A percentile compares a stretch with the other conserved stretches of the same genome.
Conservation (phyloP, 495 filamentous ascomycete genomes). For the Neurospora sp. region DNA sequence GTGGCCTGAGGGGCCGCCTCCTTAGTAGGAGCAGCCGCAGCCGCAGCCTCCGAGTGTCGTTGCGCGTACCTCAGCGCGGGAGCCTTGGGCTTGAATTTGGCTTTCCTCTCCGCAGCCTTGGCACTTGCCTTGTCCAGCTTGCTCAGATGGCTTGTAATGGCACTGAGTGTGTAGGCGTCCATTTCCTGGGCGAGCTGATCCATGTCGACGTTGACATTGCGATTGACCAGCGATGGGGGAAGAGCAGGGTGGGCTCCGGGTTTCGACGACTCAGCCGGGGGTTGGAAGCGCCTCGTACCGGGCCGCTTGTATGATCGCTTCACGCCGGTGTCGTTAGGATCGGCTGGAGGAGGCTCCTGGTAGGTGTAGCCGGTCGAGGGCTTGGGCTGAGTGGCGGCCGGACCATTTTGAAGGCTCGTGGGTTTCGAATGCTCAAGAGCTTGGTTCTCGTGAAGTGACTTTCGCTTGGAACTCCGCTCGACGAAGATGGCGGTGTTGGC, state of each 20-base stretch:
- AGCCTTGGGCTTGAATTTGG: slow-evolving; percentile 35
- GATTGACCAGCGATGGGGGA: slow-evolving; percentile 30
- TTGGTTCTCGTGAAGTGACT: not conserved
- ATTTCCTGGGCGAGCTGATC: slow-evolving; percentile 38
- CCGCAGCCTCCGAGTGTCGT: slow-evolving; percentile 34
- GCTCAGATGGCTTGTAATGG: slow-evolving; percentile 36
- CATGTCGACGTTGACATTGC: slow-evolving; percentile 30
- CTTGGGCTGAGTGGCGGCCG: not conserved
- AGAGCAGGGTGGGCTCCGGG: slow-evolving; percentile 17
- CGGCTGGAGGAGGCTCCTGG: not conserved
- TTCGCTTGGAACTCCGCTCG: slow-evolving; percentile 31
- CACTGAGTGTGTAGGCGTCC: slow-evolving; percentile 38
- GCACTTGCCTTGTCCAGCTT: slow-evolving; percentile 23
- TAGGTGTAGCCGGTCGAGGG: not conserved
- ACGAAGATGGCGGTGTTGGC: slow-evolving; percentile 35
- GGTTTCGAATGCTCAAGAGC: not conserved
- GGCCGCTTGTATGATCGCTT: slow-evolving; percentile 13
- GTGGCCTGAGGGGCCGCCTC: slow-evolving; percentile 9
- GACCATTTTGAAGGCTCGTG: not conserved
- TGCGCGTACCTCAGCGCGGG: slow-evolving; percentile 37
- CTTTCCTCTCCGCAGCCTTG: slow-evolving; percentile 7
- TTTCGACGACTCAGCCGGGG: not conserved
- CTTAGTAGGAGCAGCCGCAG: not conserved
- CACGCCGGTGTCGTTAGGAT: not conserved
- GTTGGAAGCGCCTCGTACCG: slow-evolving; percentile 2